Conservation (phyloP, 2,329 filamentous ascomycete species). For the Aspergillus sp. region DNA sequence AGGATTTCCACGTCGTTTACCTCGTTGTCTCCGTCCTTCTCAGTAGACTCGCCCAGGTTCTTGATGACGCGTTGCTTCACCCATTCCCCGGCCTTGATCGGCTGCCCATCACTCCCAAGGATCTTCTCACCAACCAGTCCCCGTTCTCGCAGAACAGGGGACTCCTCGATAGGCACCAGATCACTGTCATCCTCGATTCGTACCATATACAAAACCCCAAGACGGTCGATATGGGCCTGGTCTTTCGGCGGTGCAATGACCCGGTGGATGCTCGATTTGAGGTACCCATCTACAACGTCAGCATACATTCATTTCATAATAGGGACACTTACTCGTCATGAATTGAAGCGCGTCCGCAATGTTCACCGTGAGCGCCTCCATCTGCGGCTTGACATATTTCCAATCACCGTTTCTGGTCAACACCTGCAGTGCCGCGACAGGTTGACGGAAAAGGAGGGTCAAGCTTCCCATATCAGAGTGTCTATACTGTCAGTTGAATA, state of each 20-base stretch:
- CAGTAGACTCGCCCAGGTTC: background rate
- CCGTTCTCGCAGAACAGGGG: background rate
- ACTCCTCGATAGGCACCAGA: background rate
- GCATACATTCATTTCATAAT: background rate
- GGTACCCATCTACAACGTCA: background rate
- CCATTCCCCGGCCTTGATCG: background rate
- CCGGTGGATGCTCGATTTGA: constrained; percentile 1
- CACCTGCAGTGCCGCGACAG: background rate
- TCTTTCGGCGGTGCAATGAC: background rate
- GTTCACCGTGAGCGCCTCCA: constrained; percentile 8
- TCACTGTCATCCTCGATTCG: background rate
- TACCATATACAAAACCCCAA: background rate
- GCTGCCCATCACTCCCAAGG: background rate
- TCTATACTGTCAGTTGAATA: too few species aligned
- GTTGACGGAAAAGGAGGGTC: background rate
- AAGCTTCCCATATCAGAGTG: constrained; percentile 3
- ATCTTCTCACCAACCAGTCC: background rate
- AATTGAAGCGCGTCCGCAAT: constrained; percentile 29
- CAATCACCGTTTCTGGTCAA: background rate
- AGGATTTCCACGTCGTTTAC: too few species aligned
- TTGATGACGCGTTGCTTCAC: constrained; percentile 2
- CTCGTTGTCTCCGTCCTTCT: too few species aligned
- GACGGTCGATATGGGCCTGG: background rate
- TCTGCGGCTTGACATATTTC: background rate
- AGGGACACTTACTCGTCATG: background rate